Base-by-base conservation (phyloP, 2,329 filamentous ascomycete genomes). In the Microdochium paspali region DNA sequence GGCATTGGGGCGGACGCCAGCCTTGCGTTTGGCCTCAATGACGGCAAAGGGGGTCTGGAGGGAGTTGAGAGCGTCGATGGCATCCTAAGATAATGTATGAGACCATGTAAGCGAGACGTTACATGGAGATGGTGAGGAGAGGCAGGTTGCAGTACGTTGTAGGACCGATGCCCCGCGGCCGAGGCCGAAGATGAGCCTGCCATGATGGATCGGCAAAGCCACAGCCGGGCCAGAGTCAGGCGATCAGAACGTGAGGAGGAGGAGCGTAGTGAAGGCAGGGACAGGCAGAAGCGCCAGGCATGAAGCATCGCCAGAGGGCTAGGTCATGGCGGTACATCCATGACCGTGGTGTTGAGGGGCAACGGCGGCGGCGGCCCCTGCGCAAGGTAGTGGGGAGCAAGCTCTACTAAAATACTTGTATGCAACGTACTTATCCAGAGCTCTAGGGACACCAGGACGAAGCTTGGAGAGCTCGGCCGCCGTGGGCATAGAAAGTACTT, bases 41-140 rank as follows among this genome's bases (percentile, higher is more conserved):
- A 89, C 77, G 44, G 85, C 79, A 61, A 85, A 91, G 46, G 95
- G 94, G 39, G 87, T 89, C 66, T 98, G 93, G 45, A 97, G 80
- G 42, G 87, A 85, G 66, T 97, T 97, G 60, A 97, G 79, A 32
- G 86, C 81, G 55, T 82, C 73, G 53, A 97, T 82, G 44, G 91
- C 93, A 63, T 93, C 89, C 89, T 95, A 54, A 12, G n/a, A 24
- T 4, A 25, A 7, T 21, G 18, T 10, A 18, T 35, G 18, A 12
- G 5, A n/a, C 6, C 10, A 35, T 5, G 5, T 35, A 5, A 35
- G 6, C 31, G 18, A n/a, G 31, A 12, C 15, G 31, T n/a, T 40
- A 20, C n/a, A 12, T 21, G 18, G 13, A 5, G 12, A 21, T 21
- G 18, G 3, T 7, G 12, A 18, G 18, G 18, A 28, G 7, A 13